These are phyloP conservation scores for Rhizopogon rudus DNA, from an alignment of 768 basidiomycete species.

Conservation along the genomic window DNA sequence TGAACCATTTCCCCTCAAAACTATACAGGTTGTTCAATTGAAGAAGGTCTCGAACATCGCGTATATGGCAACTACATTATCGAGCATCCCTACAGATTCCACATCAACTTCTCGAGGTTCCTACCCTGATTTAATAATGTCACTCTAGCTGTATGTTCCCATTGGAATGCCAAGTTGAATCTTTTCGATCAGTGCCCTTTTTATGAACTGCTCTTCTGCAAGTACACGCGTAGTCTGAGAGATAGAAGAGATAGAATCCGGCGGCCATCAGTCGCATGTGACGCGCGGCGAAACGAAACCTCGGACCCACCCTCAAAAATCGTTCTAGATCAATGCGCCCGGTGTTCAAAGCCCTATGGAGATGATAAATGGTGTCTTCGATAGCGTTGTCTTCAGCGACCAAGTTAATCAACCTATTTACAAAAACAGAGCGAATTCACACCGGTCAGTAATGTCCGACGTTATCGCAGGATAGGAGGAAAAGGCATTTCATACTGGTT, in stretches of 20 bases:
- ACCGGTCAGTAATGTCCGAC: slow-evolving; percentile 12
- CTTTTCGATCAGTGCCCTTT: slow-evolving; percentile 91
- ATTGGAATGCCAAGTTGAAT: slow-evolving; percentile 62
- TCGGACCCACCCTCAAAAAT: slow-evolving; percentile 73
- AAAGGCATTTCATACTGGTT: slow-evolving; percentile 64
- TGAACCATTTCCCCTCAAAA: not conserved
- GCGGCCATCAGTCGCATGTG: slow-evolving; percentile 11
- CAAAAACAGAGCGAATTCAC: not conserved
- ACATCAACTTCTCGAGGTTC: slow-evolving; percentile 17
- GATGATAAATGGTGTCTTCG: slow-evolving; percentile 96
- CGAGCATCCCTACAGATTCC: slow-evolving; percentile 28
- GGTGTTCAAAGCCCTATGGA: slow-evolving; percentile 87
- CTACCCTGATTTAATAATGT: slow-evolving; percentile 27
- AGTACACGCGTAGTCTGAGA: slow-evolving; percentile 74
- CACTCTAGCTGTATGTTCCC: slow-evolving; percentile 37
- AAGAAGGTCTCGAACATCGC: slow-evolving; percentile 26
- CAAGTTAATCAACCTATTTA: slow-evolving; percentile 78
- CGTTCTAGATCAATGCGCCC: slow-evolving; percentile 92
- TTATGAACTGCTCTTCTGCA: slow-evolving; percentile 96
- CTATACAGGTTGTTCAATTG: slow-evolving; percentile 2
- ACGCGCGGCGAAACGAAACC: slow-evolving; percentile 12
- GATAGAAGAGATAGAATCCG: slow-evolving; percentile 7
- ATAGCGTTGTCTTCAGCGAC: slow-evolving; percentile 99
- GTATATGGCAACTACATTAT: slow-evolving; percentile 32
- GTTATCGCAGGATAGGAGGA: not conserved